Evolutionary conservation across 176 grass and related monocot species (phyloP).

Genomic region (Phyllostachys edulis): DNA sequence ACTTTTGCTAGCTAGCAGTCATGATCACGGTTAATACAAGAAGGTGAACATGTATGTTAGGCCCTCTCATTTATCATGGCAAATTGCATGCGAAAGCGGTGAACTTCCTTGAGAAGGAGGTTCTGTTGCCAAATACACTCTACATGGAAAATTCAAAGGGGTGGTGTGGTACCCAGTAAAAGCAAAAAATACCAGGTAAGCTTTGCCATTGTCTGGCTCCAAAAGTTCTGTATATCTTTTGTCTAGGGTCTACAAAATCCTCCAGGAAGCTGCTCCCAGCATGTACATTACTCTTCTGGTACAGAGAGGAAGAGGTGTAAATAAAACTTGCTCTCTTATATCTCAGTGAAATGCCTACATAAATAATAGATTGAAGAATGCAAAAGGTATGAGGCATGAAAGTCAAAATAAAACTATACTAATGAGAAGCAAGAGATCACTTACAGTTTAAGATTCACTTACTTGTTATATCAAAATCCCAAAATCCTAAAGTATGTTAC

Average conservation of each 20-base stretch:
- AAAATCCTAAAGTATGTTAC: too few species aligned
- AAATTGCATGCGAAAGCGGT: neutral
- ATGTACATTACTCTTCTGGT: constrained; percentile 7
- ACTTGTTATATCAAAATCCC: too few species aligned
- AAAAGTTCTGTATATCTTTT: constrained; percentile 14
- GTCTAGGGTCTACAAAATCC: constrained; percentile 27
- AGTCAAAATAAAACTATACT: neutral
- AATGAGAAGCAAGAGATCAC: neutral
- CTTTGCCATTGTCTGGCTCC: neutral
- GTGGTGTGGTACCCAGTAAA: neutral
- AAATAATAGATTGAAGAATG: neutral
- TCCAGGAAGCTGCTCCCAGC: constrained; percentile 18
- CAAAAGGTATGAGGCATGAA: neutral
- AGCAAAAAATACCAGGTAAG: neutral
- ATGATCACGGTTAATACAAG: neutral
- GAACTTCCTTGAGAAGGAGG: neutral
- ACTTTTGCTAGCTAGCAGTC: neutral
- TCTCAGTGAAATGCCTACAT: constrained; percentile 29
- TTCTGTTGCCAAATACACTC: neutral
- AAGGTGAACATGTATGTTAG: neutral
- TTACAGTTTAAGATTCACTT: constrained; percentile 23
- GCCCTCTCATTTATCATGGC: neutral
- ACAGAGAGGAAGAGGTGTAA: neutral
- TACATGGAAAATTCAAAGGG: constrained; percentile 16
- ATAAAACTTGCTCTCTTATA: constrained; percentile 10